Evolutionary conservation across 208 protist species (phyloP).

Genomic region (Acanthamoeba sp.): DNA sequence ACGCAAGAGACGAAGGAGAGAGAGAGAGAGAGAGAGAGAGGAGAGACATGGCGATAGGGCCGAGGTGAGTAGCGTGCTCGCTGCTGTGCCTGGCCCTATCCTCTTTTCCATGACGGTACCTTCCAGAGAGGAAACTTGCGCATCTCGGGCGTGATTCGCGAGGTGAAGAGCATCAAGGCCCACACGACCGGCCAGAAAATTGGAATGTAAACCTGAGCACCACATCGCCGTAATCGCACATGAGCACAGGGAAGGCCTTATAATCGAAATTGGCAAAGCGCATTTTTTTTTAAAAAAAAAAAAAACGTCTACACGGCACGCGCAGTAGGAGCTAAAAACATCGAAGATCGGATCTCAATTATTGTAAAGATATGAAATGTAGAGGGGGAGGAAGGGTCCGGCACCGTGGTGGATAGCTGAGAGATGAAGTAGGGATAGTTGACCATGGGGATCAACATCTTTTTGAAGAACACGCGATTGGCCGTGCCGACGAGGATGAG

Average conservation of each 20-base stretch:
- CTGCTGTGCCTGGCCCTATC: too few relatives aligned
- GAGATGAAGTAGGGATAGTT: slow-evolving; percentile 76
- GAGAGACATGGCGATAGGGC: neutral
- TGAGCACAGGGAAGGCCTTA: neutral
- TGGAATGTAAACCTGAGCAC: slow-evolving; percentile 54
- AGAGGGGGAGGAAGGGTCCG: neutral
- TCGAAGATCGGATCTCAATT: neutral
- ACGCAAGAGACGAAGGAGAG: neutral
- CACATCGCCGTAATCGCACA: neutral
- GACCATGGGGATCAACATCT: slow-evolving; percentile 72
- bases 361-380: neutral
- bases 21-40: neutral
- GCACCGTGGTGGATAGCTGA: slow-evolving; percentile 67
- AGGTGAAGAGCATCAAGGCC: slow-evolving; percentile 49
- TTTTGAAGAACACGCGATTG: slow-evolving; percentile 73
- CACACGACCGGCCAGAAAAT: slow-evolving; percentile 74
- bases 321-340: neutral
- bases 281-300: neutral
- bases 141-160: slow-evolving; percentile 64
- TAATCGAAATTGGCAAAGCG: too few relatives aligned
- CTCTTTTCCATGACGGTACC: too few relatives aligned
- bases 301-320: neutral
- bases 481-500: slow-evolving; percentile 65
- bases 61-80: neutral
- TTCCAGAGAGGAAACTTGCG: slow-evolving; percentile 73